Percentiles rank a stretch among this genome's conserved stretches.
phyloP scores from a whole-genome alignment of 106 monocot genomes.

The Agapanthus africanus region DNA sequence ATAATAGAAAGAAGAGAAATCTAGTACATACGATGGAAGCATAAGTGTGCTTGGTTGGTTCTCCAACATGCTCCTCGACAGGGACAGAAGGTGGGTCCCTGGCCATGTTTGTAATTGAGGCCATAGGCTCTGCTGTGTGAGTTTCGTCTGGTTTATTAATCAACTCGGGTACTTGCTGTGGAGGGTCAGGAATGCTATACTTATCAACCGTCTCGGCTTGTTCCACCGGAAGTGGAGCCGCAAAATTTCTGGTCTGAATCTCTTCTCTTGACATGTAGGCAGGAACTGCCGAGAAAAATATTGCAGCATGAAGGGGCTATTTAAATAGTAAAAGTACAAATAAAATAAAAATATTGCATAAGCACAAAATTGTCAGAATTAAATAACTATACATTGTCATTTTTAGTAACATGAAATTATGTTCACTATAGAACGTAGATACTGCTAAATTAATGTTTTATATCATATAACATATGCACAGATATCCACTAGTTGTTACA shows the following conservation, averaged over 20 bases:
- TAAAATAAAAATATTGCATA: too few relatives aligned
- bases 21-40: conserved; percentile 59
- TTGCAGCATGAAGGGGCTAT: too few relatives aligned
- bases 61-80: conserved; percentile 34
- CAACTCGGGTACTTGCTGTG: conserved; percentile 27
- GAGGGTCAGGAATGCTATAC: conserved; percentile 37
- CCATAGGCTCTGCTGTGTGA: conserved; percentile 28
- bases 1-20: neutral
- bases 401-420: too few relatives aligned
- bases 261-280: conserved; percentile 33
- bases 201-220: conserved; percentile 33
- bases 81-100: conserved; percentile 18
- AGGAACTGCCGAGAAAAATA: conserved; percentile 26
- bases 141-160: conserved; percentile 39
- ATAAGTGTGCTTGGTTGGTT: conserved; percentile 73
- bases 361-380: too few relatives aligned
- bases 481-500: too few relatives aligned
- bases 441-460: too few relatives aligned
- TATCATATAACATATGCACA: too few relatives aligned
- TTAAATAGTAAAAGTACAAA: too few relatives aligned
- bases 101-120: conserved; percentile 20
- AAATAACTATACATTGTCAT: too few relatives aligned
- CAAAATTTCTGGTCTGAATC: conserved; percentile 14
- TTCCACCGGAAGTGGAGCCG: conserved; percentile 19
- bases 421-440: too few relatives aligned